Evolutionary conservation across 2,329 filamentous ascomycete species (phyloP).

Genomic region (Penicillium sp.): DNA sequence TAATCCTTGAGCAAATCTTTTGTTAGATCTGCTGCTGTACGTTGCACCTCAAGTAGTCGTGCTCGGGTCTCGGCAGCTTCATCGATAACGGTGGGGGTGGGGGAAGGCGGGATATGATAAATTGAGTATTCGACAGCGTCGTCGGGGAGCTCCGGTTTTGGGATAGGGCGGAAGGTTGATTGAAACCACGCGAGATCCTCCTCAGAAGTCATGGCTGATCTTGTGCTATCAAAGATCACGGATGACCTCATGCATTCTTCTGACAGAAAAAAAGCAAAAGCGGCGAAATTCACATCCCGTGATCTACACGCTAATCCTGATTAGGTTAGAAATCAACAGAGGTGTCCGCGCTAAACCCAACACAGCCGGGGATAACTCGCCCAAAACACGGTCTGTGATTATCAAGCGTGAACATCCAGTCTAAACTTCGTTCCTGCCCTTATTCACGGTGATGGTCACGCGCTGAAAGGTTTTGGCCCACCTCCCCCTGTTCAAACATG

Average conservation of each 20-base stretch:
- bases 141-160: conserved; percentile 66
- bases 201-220: conserved; percentile 41
- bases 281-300: conserved; percentile 25
- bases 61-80: conserved; percentile 53
- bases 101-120: conserved; percentile 61
- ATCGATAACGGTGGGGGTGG: conserved; percentile 53
- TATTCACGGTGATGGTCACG: conserved; percentile 25
- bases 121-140: conserved; percentile 84
- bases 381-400: conserved; percentile 32
- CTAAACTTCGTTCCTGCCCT: conserved; percentile 1
- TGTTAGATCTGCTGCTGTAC: conserved; percentile 61
- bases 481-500: conserved; percentile 48
- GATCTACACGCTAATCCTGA: conserved; percentile 27
- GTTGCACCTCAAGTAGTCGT: conserved; percentile 69
- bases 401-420: conserved; percentile 1
- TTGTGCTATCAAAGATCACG: conserved; percentile 12
- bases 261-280: conserved; percentile 16
- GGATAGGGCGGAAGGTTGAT: conserved; percentile 63
- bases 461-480: conserved; percentile 19
- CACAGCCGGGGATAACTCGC: conserved; percentile 19
- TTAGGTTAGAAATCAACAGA: conserved; percentile 44
- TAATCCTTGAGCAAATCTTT: conserved; percentile 72
- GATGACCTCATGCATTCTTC: conserved; percentile 35
- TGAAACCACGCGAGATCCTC: conserved; percentile 65
- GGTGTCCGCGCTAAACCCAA: conserved; percentile 15